Evolutionary conservation across 2,329 filamentous ascomycete genomes (phyloP), one percentile per base, ranked within the genome.

Genomic region (Emergomyces pasteurianus): DNA sequence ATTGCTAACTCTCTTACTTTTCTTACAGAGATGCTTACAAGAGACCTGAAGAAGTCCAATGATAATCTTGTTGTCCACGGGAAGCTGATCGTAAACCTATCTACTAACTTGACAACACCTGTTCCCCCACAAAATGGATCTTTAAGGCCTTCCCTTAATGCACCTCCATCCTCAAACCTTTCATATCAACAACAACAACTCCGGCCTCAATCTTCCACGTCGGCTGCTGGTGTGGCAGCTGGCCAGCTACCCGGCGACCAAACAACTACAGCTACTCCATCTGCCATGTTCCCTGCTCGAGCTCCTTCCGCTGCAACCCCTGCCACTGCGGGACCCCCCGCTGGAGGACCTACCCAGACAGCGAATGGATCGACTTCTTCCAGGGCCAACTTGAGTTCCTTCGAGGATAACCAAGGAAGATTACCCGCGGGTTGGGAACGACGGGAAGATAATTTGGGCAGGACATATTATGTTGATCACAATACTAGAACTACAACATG

Each of bases 381-480:
- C 34, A 77, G 74, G 52, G 80, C 80, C 53, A 84, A 84, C 59
- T 85, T 95, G 71, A 96, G 91, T 69, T 92, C 92, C 0, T 99
- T 99, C 66, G 92, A 97, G 76, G 94, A 99, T 75, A 85, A 86
- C n/a, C 92, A 96, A 71, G 94, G 94, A 61, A 86, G 92, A 67
- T 77, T 99, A 60, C 94, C 94, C 40, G 86, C 89, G 58, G 94
- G 94, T 40, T 99, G 94, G 92, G 94, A 99, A 77, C 86, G 94
- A 60, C 85, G 94, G 61, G 92, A 97, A 74, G 94, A 99, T 73
- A 94, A 96, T 67, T 76, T 97, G 50, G 92, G 94, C 58, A 84
- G 94, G 69, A 97, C 92, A 26, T 99, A 99, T 73, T 99, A 97
- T 72, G 94, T 99, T 58, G 94, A 99, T 71, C 94, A 97, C 74